A percentile compares a stretch with the other conserved stretches of the same genome.
Conservation (phyloP, 1,139 yeast genomes). For the Pichia terricola region DNA sequence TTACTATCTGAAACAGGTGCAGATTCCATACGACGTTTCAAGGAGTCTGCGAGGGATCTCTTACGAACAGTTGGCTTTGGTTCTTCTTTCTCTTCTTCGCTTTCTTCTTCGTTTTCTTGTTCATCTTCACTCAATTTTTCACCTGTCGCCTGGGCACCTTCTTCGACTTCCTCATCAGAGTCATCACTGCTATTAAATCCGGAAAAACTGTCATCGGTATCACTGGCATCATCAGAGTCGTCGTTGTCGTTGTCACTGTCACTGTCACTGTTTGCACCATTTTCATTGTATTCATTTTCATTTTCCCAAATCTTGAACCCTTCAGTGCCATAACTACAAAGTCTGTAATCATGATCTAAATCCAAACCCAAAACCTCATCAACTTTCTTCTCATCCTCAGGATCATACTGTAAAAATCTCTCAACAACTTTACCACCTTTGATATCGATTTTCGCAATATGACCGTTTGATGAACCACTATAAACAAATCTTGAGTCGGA, state of each 20-base stretch:
- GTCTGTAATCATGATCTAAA: conserved; percentile 67
- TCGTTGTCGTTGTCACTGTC: conserved; percentile 17
- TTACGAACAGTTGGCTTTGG: conserved; percentile 6
- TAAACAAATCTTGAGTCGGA: conserved; percentile 58
- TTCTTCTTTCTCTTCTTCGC: conserved; percentile 14
- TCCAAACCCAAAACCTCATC: conserved; percentile 62
- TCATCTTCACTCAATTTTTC: conserved; percentile 5
- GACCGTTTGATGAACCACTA: conserved; percentile 87
- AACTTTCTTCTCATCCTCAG: conserved; percentile 20
- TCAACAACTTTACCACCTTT: conserved; percentile 58
- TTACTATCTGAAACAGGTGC: neutral
- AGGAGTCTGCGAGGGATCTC: conserved; percentile 10
- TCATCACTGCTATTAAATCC: conserved; percentile 2
- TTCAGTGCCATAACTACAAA: conserved; percentile 80
- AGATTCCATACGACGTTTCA: conserved; percentile 5
- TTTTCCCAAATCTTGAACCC: conserved; percentile 61
- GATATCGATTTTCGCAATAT: conserved; percentile 56
- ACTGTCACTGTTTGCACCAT: conserved; percentile 13
- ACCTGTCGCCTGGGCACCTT: conserved; percentile 7
- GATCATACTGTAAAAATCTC: conserved; percentile 52
- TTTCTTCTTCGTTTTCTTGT: conserved; percentile 17
- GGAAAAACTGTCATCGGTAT: neutral
- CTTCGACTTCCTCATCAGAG: conserved; percentile 12
- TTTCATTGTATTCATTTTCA: conserved; percentile 18
- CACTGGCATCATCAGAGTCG: conserved; percentile 6